Evolutionary conservation across 2,329 filamentous ascomycete species (phyloP).

Genomic region (Colletotrichum sp.): DNA sequence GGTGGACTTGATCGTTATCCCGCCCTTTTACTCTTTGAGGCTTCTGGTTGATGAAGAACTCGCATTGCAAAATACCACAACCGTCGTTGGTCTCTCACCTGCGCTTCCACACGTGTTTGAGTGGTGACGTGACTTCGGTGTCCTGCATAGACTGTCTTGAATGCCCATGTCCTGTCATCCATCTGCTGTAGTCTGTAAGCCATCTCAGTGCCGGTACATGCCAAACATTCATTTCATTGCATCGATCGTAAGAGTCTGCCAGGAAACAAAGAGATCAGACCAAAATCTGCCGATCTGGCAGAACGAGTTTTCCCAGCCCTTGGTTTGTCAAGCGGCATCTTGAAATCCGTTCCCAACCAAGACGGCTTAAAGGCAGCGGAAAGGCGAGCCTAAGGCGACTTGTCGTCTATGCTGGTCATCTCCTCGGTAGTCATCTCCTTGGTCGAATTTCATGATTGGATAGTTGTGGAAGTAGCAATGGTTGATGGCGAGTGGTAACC

Average conservation of each 20-base stretch:
- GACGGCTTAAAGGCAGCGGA: not conserved
- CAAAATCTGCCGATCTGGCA: not conserved
- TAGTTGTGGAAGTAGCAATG: not conserved
- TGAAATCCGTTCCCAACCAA: not conserved
- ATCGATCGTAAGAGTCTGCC: not conserved
- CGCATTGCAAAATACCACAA: slow-evolving; percentile 13
- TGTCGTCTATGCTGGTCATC: not conserved
- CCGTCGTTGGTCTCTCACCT: slow-evolving; percentile 2
- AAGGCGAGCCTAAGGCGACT: not conserved
- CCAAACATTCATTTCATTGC: not conserved
- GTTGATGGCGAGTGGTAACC: not conserved
- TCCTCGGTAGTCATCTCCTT: not conserved
- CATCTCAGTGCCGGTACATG: not conserved
- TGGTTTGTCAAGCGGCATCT: not conserved
- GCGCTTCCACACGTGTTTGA: not conserved
- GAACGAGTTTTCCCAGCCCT: not conserved
- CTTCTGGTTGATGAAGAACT: not conserved
- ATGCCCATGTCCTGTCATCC: not conserved
- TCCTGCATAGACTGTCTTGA: not conserved
- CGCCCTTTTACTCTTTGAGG: slow-evolving; percentile 38
- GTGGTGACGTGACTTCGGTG: not conserved
- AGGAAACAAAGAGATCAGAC: not conserved
- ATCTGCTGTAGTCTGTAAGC: not conserved
- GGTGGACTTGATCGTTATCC: slow-evolving; percentile 90
- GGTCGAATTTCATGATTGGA: not conserved